Evolutionary conservation across 305 asterid species (phyloP), one percentile per base, ranked within the genome.

Genomic region (Fraxinus dipetala): DNA sequence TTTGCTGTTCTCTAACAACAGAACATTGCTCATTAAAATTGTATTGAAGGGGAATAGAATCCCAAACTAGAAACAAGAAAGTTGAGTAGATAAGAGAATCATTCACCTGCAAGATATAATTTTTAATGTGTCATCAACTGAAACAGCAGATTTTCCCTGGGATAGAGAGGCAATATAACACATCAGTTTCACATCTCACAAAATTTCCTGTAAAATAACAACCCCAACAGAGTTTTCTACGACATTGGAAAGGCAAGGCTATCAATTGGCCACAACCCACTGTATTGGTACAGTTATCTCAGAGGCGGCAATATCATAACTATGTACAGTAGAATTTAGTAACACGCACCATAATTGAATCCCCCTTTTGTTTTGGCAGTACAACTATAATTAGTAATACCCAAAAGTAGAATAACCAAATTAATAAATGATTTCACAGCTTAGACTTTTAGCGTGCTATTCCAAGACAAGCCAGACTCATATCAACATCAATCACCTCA

Each of bases 101-200:
- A 86, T 80, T 34, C 85, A 93, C 97, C 94, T 91, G 95, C 97
- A 94, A 80, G 87, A 40, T 82, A 91, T 92, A 86, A 94, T 89
- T 89, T 90, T 92, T 85, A 92, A 81, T 5, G 97, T 91, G 72
- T 91, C 97, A 73, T 91, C 97, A 78, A 94, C 93, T 74, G 97
- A 94, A 80, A 93, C 72, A 24, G 97, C 91, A 81, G 95, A 89
- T 56, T 85, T 87, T 13, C 87, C 97, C 97, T 94, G 92, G 48
- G 78, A 90, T 75, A 78, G 80, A 79, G 81, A 84, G 31, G 45
- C 36, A 22, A 5, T 83, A 82, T 16, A 78, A 28, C 45, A 5
- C 63, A 67, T 81, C 83, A 76, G 45, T 22, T 54, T 35, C 73
- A 45, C 35, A 24, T 51, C n/a, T 40, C 38, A 26, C 48, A 72